Evolutionary conservation across 202 grass and related monocot species (phyloP).

Genomic region (Miscanthus sacchariflorus): DNA sequence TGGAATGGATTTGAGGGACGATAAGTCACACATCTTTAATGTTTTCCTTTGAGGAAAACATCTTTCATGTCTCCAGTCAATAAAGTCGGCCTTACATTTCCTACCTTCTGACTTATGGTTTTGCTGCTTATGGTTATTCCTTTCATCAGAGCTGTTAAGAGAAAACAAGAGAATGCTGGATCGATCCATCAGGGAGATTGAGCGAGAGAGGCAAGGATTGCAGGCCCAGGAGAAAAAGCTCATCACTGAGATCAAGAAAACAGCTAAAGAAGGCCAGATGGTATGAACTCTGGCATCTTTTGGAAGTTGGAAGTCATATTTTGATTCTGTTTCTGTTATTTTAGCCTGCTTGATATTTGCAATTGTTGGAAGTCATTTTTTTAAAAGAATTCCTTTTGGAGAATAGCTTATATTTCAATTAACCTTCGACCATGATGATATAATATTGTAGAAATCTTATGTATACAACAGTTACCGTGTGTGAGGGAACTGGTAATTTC

Average conservation of each 20-base stretch:
- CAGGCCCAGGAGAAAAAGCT: constrained; percentile 87
- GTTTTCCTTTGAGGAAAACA: not conserved
- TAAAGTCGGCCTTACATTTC: not conserved
- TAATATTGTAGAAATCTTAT: not conserved
- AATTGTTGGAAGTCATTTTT: not conserved
- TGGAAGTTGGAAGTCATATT: not conserved
- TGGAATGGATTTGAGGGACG: not conserved
- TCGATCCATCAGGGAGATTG: constrained; percentile 75
- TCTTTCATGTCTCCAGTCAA: not conserved
- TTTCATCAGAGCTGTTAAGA: constrained; percentile 71
- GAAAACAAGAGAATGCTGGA: constrained; percentile 90
- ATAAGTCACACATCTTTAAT: not conserved
- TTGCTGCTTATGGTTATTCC: not conserved
- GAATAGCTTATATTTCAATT: not conserved
- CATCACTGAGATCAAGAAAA: constrained; percentile 89
- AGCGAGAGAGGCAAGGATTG: constrained; percentile 79
- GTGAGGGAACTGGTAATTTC: not conserved
- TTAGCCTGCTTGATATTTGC: not conserved
- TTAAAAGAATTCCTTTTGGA: not conserved
- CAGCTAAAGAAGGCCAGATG: constrained; percentile 92
- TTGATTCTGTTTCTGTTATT: not conserved
- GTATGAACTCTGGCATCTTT: constrained; percentile 49
- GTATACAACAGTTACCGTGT: not conserved
- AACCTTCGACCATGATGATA: not conserved
- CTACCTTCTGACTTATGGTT: not conserved